These are phyloP conservation scores for Byssoonygena ceratinophila DNA, from an alignment of 2,329 filamentous ascomycete species.

Conservation along the genomic window DNA sequence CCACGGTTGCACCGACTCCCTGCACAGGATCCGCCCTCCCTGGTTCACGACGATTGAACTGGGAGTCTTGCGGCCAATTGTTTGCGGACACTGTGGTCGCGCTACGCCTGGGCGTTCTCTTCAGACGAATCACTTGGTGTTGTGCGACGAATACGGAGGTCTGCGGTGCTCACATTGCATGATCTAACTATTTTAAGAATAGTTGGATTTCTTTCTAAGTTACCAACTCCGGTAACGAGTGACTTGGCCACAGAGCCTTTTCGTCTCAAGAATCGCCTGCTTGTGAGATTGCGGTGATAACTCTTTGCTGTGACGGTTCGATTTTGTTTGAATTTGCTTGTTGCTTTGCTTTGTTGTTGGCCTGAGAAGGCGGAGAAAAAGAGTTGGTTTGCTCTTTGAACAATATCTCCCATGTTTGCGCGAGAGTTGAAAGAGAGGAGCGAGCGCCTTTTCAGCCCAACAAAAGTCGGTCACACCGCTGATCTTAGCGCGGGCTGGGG, in stretches of 20 bases:
- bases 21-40: neutral
- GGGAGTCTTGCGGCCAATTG: too few relatives aligned
- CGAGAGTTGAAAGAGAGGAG: neutral
- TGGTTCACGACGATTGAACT: neutral
- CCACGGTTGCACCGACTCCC: neutral
- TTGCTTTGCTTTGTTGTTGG: neutral
- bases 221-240: neutral
- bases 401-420: neutral
- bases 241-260: neutral
- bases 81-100: too few relatives aligned
- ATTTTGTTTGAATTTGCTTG: too few relatives aligned
- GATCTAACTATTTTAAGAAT: neutral
- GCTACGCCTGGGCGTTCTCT: neutral
- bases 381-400: neutral
- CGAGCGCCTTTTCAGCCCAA: neutral
- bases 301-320: too few relatives aligned
- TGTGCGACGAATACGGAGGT: neutral
- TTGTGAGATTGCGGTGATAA: neutral
- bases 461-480: neutral
- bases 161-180: too few relatives aligned
- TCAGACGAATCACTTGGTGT: neutral
- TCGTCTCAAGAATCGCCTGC: neutral
- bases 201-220: neutral
- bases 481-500: constrained; percentile 7
- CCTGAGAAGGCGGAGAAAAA: too few relatives aligned